Base-by-base conservation (phyloP, 2,329 filamentous ascomycete species). In the Fusarium sp. region DNA sequence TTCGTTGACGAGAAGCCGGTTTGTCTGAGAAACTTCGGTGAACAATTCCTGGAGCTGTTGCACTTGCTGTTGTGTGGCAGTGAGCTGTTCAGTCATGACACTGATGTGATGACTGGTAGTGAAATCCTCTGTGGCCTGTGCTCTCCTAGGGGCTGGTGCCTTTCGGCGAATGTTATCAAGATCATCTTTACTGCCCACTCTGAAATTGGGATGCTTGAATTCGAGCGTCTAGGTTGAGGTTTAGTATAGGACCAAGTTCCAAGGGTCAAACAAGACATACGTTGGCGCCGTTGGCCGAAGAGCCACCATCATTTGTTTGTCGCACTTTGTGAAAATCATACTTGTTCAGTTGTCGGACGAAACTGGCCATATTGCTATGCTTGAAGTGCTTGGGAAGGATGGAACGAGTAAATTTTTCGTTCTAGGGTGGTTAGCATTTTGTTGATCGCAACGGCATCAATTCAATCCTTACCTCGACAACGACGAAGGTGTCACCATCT, bases 311-410 rank as follows among this genome's bases (percentile, higher is more conserved):
- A 53, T 78, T 79, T 4, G 80, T 80, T 18, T 81, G 80, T 68
- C 96, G 89, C 70, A 98, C 94, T 85, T 99, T 99, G 85, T 99
- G 96, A 75, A 99, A 99, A 78, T 97, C 94, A 80, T 97, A 98
- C 79, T 98, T 98, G 84, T 98, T 98, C 62, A 98, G 84, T 79
- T 98, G 94, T 51, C 94, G 92, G 62, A 98, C 94, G 78, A 98
- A 98, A 81, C 94, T 97, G 32, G 94, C 94, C 83, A 98, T 98
- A 80, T 98, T 98, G 87, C 94, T 97, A 82, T 98, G 96, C 82
- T 99, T 99, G 86, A 99, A 99, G 77, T 98, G 94, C 79, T 98
- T 98, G 4, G 96, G 96, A 18, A 99, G 88, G 75, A 99, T 97
- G 41, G 93, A 92, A 80, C 98, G 97, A 24, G 96, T 98, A 78